Evolutionary conservation across 202 grass and related monocot genomes (phyloP).

Genomic region (Panicum hallii): DNA sequence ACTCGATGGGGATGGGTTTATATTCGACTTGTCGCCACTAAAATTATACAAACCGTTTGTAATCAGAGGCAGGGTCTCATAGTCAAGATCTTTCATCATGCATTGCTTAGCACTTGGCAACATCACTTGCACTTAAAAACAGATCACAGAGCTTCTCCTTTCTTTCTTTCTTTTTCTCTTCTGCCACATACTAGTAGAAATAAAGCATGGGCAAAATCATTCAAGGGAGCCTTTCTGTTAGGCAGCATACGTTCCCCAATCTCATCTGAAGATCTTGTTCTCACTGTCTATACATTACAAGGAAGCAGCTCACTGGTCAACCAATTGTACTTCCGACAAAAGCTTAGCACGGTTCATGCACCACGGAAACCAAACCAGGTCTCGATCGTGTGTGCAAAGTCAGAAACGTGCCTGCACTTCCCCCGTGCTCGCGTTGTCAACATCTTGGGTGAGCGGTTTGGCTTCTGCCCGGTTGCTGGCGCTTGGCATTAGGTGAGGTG

Average conservation of each 20-base stretch:
- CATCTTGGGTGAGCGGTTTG: slow-evolving; percentile 35
- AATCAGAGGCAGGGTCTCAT: background rate
- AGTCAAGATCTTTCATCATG: background rate
- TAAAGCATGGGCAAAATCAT: background rate
- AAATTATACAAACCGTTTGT: background rate
- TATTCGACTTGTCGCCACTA: background rate
- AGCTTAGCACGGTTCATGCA: background rate
- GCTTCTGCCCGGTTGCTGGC: background rate
- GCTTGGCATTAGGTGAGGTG: slow-evolving; percentile 41
- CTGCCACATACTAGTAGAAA: background rate
- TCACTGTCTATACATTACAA: no score
- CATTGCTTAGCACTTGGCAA: background rate
- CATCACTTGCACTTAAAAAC: background rate
- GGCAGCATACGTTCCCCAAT: background rate
- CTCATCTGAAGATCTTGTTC: background rate
- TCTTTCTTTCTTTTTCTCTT: background rate
- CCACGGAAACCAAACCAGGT: background rate
- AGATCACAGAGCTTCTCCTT: background rate
- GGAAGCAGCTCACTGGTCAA: background rate
- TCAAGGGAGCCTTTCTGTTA: background rate
- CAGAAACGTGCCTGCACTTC: slow-evolving; percentile 20
- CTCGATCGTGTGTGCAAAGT: background rate
- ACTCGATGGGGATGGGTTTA: background rate
- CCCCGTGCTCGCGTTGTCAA: slow-evolving; percentile 25
- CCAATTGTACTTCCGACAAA: background rate